phyloP scores from a whole-genome alignment of 768 basidiomycete species.

The Rhizopogon roseolus region DNA sequence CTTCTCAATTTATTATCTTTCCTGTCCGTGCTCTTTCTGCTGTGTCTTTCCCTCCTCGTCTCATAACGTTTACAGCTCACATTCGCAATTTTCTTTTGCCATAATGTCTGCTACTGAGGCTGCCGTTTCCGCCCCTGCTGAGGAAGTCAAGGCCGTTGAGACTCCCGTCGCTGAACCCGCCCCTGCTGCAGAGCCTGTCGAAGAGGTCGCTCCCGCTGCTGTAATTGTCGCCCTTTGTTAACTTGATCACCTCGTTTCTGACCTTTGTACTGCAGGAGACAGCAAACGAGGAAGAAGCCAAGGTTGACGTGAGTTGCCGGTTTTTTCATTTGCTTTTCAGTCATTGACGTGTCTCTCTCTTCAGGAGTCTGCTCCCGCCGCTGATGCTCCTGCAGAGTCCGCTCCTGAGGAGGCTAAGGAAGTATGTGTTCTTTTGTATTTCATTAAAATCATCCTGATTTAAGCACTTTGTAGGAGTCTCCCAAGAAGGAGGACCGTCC shows the following conservation, averaged over 20 bases:
- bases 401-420: conserved; percentile 41
- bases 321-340: too few relatives aligned
- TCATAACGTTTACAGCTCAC: conserved; percentile 36
- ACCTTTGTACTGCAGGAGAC: conserved; percentile 29
- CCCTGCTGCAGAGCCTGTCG: conserved; percentile 21
- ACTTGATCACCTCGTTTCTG: not conserved
- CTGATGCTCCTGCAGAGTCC: conserved; percentile 19
- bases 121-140: conserved; percentile 35
- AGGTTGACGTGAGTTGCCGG: conserved; percentile 30
- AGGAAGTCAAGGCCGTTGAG: conserved; percentile 52
- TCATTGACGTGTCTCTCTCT: conserved; percentile 3
- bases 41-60: not conserved
- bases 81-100: conserved; percentile 42
- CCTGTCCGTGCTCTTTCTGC: conserved; percentile 32
- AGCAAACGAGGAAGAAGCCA: conserved; percentile 35
- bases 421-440: conserved; percentile 18
- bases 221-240: conserved; percentile 17
- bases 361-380: conserved; percentile 35
- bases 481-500: conserved; percentile 74
- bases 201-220: conserved; percentile 25
- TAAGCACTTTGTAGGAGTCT: conserved; percentile 24
- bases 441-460: conserved; percentile 20
- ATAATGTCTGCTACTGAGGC: conserved; percentile 84
- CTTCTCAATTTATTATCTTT: conserved; percentile 52
- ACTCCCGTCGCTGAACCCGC: conserved; percentile 26